Conservation (phyloP, 805 yeast species). For the Suhomyces xylopsoci region DNA sequence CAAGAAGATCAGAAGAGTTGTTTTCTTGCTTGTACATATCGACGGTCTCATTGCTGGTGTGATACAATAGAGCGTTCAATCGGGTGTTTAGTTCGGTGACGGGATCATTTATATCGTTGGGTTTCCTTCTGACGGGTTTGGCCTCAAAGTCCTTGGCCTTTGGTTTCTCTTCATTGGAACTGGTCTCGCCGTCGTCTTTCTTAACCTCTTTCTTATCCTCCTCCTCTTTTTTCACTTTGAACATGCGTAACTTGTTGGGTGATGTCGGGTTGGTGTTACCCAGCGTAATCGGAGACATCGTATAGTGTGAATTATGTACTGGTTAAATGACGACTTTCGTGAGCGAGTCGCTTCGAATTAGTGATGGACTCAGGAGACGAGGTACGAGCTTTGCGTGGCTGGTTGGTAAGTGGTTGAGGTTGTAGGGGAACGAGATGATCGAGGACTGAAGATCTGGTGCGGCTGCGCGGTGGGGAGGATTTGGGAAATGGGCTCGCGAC, state of each 20-base stretch:
- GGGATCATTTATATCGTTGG: constrained; percentile 5
- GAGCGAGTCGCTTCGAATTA: neutral
- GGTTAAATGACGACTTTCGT: neutral
- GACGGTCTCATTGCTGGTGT: constrained; percentile 36
- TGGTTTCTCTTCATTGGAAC: neutral
- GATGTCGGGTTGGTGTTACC: neutral
- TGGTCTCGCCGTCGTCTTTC: neutral
- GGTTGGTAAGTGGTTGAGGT: too few relatives aligned
- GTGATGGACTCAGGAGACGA: too few relatives aligned
- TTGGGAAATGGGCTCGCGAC: neutral
- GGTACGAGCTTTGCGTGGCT: too few relatives aligned
- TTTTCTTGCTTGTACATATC: constrained; percentile 37
- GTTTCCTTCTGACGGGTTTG: neutral
- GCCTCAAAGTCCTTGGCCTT: neutral
- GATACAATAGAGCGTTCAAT: constrained; percentile 37
- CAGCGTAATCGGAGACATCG: neutral
- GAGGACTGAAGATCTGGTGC: neutral
- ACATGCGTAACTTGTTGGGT: neutral
- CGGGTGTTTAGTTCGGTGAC: constrained; percentile 36
- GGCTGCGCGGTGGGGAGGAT: neutral
- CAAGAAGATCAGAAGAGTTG: constrained; percentile 38
- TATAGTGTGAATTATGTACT: neutral
- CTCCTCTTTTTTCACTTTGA: neutral
- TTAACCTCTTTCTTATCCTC: neutral
- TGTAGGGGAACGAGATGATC: neutral